Conservation (phyloP, 2,329 filamentous ascomycete genomes). For the Coniochaeta sp. region DNA sequence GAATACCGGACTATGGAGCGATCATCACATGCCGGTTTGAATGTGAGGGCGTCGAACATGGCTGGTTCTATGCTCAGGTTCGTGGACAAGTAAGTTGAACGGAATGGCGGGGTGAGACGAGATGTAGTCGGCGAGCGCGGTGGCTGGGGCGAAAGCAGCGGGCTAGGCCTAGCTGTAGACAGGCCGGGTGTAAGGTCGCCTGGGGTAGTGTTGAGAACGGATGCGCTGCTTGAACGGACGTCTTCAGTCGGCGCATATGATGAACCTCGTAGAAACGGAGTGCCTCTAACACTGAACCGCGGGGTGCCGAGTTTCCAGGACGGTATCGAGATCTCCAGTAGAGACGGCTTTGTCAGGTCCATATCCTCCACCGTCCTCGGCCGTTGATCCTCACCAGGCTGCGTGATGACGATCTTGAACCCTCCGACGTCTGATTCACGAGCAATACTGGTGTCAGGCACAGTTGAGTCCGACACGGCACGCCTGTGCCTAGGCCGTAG, state of each 20-base stretch:
- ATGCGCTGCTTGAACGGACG: constrained; percentile 54
- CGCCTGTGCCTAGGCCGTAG: constrained; percentile 44
- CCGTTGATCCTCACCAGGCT: constrained; percentile 52
- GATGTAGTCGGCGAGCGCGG: constrained; percentile 27
- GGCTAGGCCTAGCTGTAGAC: neutral
- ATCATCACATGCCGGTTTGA: constrained; percentile 73
- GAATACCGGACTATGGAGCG: constrained; percentile 77
- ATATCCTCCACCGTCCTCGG: constrained; percentile 58
- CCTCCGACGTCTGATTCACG: constrained; percentile 56
- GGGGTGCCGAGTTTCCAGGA: constrained; percentile 79
- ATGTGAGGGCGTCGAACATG: constrained; percentile 77
- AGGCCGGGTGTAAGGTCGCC: constrained; percentile 23
- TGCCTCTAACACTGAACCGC: constrained; percentile 69
- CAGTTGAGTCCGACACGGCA: constrained; percentile 70
- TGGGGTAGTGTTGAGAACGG: constrained; percentile 33
- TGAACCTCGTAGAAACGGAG: constrained; percentile 73
- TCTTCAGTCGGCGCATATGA: constrained; percentile 73
- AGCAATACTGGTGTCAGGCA: constrained; percentile 53
- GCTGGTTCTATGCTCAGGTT: constrained; percentile 56
- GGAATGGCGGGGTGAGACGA: constrained; percentile 31
- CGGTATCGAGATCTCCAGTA: constrained; percentile 71
- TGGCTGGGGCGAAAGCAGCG: constrained; percentile 19
- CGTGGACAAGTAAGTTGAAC: constrained; percentile 41
- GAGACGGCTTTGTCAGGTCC: constrained; percentile 35
- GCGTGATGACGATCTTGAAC: constrained; percentile 75